Evolutionary conservation across 2,329 filamentous ascomycete species (phyloP), one percentile per base, ranked within the genome.

Genomic region (Fonsecaea multimorphosa): DNA sequence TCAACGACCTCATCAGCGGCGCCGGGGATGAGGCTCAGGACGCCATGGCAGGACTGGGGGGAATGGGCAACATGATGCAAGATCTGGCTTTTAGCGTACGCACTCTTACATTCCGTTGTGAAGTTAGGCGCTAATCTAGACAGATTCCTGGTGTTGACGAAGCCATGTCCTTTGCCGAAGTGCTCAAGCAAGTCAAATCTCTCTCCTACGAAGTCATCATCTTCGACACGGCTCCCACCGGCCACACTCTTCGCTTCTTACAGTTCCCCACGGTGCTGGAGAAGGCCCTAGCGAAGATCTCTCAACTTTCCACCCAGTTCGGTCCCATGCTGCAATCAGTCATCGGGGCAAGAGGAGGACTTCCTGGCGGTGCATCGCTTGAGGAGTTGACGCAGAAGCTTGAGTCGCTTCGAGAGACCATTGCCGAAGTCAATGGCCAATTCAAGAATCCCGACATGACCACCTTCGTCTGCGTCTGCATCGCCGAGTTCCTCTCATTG

Each of bases 91-190:
- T 98, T 80, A 93, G 92, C 71, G 93, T 96, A 73, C 64, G 74
- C 74, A 49, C 49, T 61, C 3, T 46, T 46, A 8, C 24, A 60
- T 38, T n/a, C 22, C 7, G 9, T 12, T 34, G 34, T 5, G 16
- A 19, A 31, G 11, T 3, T 5, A 19, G 46, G 24, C 40, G 58
- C 58, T 59, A 56, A 66, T 40, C 6, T 38, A 27, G 31, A n/a
- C 46, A 96, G 92, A 99, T 99, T 69, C 95, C 95, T 19, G 95
- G 95, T 81, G 96, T 99, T 69, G 95, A 99, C 78, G 95, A 99
- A 81, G 95, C 95, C 78, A 99, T 99, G 95, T 97, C 93, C 64
- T 99, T 99, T 77, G 95, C 95, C 78, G 95, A 99, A 83, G 95
- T 99, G 70, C 86, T 99, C 75, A 99, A 99, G 81, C 95, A 99